Percentiles rank a stretch among this genome's conserved stretches.
phyloP scores from a whole-genome alignment of 2,329 filamentous ascomycete genomes.

The Pleoardoris graminearum region DNA sequence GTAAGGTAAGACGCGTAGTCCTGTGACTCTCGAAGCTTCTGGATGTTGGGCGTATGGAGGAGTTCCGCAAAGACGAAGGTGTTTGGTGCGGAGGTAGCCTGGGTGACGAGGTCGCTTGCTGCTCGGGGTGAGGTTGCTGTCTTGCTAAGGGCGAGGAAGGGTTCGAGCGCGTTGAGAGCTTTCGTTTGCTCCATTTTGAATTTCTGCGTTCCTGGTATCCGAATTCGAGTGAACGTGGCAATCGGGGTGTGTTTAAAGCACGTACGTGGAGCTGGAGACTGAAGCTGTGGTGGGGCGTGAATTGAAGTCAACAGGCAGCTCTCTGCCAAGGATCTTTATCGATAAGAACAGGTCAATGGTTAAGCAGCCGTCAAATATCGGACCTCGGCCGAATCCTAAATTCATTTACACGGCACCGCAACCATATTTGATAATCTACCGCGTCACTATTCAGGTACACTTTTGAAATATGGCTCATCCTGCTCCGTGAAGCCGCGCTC shows the following conservation, averaged over 20 bases:
- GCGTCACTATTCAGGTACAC: background rate
- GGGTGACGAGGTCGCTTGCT: slow-evolving; percentile 80
- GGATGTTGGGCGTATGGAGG: slow-evolving; percentile 78
- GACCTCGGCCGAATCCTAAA: no score
- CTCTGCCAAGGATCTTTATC: background rate
- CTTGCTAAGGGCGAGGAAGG: slow-evolving; percentile 88
- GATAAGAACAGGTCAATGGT: background rate
- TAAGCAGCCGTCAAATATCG: no score
- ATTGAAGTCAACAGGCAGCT: slow-evolving; percentile 3
- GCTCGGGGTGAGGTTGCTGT: slow-evolving; percentile 82
- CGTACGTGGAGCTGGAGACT: background rate
- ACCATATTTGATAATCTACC: no score
- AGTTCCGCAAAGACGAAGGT: slow-evolving; percentile 95
- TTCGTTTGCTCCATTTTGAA: slow-evolving; percentile 71
- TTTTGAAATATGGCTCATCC: background rate
- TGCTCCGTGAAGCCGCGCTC: background rate
- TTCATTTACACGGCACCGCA: no score
- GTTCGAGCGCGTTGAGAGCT: slow-evolving; percentile 66
- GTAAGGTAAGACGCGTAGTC: slow-evolving; percentile 68
- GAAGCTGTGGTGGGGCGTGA: slow-evolving; percentile 6
- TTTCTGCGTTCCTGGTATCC: background rate
- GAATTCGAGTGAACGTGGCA: background rate
- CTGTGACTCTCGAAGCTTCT: slow-evolving; percentile 65
- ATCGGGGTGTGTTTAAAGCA: background rate
- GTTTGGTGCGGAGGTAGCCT: slow-evolving; percentile 85